phyloP scores from a whole-genome alignment of 2,329 filamentous ascomycete genomes.

The Fusarium setosum region DNA sequence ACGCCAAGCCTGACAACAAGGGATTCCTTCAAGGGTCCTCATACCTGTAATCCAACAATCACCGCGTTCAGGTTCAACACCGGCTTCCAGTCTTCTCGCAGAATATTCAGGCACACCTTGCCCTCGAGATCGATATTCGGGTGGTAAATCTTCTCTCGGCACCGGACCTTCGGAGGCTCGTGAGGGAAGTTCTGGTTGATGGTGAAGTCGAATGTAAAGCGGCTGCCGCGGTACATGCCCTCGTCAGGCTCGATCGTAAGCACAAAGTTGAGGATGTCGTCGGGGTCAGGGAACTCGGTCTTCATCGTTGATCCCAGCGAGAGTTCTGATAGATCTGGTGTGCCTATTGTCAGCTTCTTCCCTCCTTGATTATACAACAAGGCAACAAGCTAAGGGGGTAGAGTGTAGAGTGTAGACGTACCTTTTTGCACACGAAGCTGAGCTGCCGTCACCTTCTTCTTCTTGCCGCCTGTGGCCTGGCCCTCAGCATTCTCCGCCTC shows the following conservation, averaged over 20 bases:
- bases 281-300: constrained; percentile 82
- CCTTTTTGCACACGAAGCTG: constrained; percentile 97
- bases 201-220: constrained; percentile 89
- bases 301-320: constrained; percentile 84
- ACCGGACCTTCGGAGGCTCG: constrained; percentile 97
- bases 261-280: constrained; percentile 87
- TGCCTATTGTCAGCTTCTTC: constrained; percentile 16
- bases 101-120: constrained; percentile 97
- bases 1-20: not conserved
- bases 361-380: not conserved
- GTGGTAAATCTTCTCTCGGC: constrained; percentile 98
- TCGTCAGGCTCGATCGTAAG: constrained; percentile 88
- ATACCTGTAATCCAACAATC: constrained; percentile 89
- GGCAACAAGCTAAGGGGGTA: not conserved
- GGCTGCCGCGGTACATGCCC: constrained; percentile 87
- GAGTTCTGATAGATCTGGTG: constrained; percentile 81
- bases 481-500: constrained; percentile 87
- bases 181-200: constrained; percentile 97
- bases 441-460: constrained; percentile 98
- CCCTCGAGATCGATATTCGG: constrained; percentile 98
- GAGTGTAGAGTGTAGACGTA: constrained; percentile 54
- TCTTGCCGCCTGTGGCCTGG: constrained; percentile 78
- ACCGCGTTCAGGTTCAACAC: constrained; percentile 97
- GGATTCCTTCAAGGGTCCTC: constrained; percentile 1
- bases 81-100: constrained; percentile 99